Percentiles rank a stretch among this genome's conserved stretches.
phyloP scores from a whole-genome alignment of 805 yeast genomes.

The Maudiozyma barnettii region DNA sequence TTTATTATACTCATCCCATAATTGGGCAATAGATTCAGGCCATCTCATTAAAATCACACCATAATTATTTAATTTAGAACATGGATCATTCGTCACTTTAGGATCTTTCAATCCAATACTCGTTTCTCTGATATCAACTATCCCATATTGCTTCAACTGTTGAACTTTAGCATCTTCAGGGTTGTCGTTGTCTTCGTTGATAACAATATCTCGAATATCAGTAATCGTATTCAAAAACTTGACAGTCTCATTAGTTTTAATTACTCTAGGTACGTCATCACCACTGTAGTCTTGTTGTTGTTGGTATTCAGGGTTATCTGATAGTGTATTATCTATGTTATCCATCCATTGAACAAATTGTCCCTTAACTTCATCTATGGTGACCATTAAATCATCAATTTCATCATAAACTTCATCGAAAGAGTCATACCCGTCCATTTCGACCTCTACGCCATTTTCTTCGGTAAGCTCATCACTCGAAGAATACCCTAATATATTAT shows the following conservation, averaged over 20 bases:
- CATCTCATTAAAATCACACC: constrained; percentile 25
- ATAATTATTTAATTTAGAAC: constrained; percentile 18
- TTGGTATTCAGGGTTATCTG: not conserved
- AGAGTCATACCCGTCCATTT: too few species aligned
- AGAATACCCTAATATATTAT: too few species aligned
- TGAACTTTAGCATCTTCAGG: not conserved
- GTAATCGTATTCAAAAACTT: not conserved
- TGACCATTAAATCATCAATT: not conserved
- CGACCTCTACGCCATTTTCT: too few species aligned
- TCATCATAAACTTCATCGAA: not conserved
- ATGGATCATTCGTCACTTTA: constrained; percentile 12
- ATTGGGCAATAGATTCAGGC: constrained; percentile 20
- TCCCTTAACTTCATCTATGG: not conserved
- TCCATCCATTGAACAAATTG: not conserved
- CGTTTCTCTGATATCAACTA: not conserved
- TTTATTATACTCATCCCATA: constrained; percentile 26
- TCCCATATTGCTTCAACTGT: not conserved
- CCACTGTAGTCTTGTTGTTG: too few species aligned
- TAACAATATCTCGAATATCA: not conserved
- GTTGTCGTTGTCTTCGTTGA: not conserved
- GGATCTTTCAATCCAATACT: not conserved
- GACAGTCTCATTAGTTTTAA: not conserved
- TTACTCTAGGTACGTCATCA: not conserved
- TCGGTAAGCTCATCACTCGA: too few species aligned
- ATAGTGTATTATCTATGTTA: not conserved